Percentiles rank a stretch among this genome's conserved stretches.
These are phyloP conservation scores for Nemania abortiva DNA, from an alignment of 2,329 filamentous ascomycete genomes.

Conservation along the genomic window DNA sequence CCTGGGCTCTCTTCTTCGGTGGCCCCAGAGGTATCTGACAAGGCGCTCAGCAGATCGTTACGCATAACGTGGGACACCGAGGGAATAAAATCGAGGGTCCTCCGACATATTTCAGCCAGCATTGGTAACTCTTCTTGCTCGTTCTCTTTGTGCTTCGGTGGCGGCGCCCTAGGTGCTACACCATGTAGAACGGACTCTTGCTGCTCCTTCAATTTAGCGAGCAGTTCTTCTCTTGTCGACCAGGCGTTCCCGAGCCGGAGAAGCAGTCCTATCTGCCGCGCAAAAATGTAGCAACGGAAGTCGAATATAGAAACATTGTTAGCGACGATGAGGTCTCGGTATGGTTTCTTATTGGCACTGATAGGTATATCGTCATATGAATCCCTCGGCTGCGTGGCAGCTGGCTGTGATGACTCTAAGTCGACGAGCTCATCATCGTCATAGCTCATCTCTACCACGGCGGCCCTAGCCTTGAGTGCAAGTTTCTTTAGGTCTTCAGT, in stretches of 20 bases:
- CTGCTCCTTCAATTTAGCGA: constrained; percentile 72
- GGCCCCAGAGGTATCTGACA: constrained; percentile 57
- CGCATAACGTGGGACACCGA: constrained; percentile 83
- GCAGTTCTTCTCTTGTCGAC: constrained; percentile 71
- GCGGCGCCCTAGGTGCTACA: constrained; percentile 64
- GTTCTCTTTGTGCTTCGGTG: constrained; percentile 62
- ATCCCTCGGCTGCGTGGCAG: constrained; percentile 50
- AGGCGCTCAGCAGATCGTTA: constrained; percentile 77
- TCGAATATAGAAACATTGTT: constrained; percentile 98
- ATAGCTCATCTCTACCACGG: constrained; percentile 54
- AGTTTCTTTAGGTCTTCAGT: constrained; percentile 79
- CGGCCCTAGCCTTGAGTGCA: constrained; percentile 65
- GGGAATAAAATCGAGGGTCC: constrained; percentile 86
- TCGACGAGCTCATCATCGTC: constrained; percentile 60
- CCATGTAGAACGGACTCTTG: constrained; percentile 69
- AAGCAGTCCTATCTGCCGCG: constrained; percentile 85
- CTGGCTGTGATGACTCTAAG: constrained; percentile 59
- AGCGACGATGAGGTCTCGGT: constrained; percentile 89
- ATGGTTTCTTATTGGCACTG: constrained; percentile 78
- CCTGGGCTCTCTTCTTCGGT: constrained; percentile 52
- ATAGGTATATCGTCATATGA: constrained; percentile 70
- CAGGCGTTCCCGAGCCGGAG: constrained; percentile 83
- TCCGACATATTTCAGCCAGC: constrained; percentile 86
- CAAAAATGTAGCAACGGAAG: constrained; percentile 93
- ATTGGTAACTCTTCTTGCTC: constrained; percentile 80